A percentile compares a stretch with the other conserved stretches of the same genome.
Conservation (phyloP, 139 green algal species). For the Penium margaritaceum region DNA sequence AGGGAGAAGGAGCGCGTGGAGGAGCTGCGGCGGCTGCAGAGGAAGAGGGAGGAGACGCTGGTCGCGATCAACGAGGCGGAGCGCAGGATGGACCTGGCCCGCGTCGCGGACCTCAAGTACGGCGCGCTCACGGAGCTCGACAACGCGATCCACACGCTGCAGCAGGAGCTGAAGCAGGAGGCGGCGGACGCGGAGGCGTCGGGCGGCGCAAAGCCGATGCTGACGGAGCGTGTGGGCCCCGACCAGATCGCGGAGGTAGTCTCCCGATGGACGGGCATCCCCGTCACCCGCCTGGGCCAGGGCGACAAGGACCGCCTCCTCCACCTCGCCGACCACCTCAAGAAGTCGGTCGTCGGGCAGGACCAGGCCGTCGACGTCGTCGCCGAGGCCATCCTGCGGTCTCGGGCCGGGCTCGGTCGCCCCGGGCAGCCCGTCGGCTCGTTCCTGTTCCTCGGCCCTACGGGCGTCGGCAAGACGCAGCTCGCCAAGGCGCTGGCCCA, state of each 20-base stretch:
- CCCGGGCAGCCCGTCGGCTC: conserved; percentile 46
- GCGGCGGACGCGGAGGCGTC: background rate
- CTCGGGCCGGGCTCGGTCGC: conserved; percentile 59
- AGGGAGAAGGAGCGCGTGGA: conserved; percentile 72
- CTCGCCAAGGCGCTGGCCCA: conserved; percentile 71
- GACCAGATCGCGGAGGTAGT: conserved; percentile 67
- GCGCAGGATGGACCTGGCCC: conserved; percentile 65
- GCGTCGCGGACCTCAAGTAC: conserved; percentile 58
- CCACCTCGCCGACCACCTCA: conserved; percentile 57
- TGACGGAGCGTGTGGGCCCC: conserved; percentile 71
- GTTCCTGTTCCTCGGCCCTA: conserved; percentile 88
- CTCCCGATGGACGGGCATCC: conserved; percentile 77
- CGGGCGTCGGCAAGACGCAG: conserved; percentile 78
- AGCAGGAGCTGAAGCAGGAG: conserved; percentile 15
- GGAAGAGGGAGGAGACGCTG: conserved; percentile 60
- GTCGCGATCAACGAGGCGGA: conserved; percentile 62
- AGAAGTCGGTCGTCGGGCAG: conserved; percentile 65
- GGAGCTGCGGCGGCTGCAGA: conserved; percentile 48
- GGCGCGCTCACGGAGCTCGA: conserved; percentile 75
- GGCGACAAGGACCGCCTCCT: conserved; percentile 47
- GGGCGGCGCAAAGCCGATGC: conserved; percentile 55
- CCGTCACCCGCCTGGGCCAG: conserved; percentile 60
- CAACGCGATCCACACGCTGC: conserved; percentile 55
- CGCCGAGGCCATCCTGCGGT: conserved; percentile 82
- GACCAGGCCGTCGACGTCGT: conserved; percentile 81